Conservation (phyloP, 129 eudicot species). For the Flaveria brownii region DNA sequence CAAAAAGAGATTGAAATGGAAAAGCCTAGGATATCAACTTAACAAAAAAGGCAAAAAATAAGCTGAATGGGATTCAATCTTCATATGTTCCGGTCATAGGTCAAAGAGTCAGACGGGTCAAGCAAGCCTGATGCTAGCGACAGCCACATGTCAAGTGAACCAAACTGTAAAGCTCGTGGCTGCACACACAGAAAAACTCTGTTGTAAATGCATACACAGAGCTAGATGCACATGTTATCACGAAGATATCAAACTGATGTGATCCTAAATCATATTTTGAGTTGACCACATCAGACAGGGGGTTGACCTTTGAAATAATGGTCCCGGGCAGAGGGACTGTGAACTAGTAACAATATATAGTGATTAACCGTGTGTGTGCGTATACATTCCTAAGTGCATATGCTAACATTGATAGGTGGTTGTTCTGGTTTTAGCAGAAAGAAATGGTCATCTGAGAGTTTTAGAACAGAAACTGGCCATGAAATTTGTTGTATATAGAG, state of each 20-base stretch:
- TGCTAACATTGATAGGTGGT: slow-evolving; percentile 37
- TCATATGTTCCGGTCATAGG: slow-evolving; percentile 22
- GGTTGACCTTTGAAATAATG: slow-evolving; percentile 19
- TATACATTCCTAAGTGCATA: slow-evolving; percentile 39
- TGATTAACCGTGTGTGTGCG: slow-evolving; percentile 46
- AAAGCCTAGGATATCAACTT: slow-evolving; percentile 57
- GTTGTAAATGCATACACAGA: slow-evolving; percentile 33
- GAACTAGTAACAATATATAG: slow-evolving; percentile 36
- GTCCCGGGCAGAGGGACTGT: slow-evolving; percentile 5
- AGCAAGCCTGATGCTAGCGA: slow-evolving; percentile 25
- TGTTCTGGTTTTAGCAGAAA: slow-evolving; percentile 27
- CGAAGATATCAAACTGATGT: slow-evolving; percentile 13
- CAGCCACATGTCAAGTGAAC: slow-evolving; percentile 33
- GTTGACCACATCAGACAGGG: slow-evolving; percentile 18
- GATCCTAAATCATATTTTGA: background rate
- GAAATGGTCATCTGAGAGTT: slow-evolving; percentile 32
- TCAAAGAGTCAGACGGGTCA: slow-evolving; percentile 14
- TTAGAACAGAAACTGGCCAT: slow-evolving; percentile 38
- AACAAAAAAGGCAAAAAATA: slow-evolving; percentile 55
- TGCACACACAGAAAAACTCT: slow-evolving; percentile 14
- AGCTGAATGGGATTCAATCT: slow-evolving; percentile 16
- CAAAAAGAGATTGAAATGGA: slow-evolving; percentile 91
- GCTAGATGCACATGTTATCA: slow-evolving; percentile 26
- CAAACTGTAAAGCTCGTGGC: slow-evolving; percentile 11
- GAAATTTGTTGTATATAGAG: slow-evolving; percentile 47